phyloP scores from a whole-genome alignment of 75 land plant genomes.

The Sequoiadendron giganteum region DNA sequence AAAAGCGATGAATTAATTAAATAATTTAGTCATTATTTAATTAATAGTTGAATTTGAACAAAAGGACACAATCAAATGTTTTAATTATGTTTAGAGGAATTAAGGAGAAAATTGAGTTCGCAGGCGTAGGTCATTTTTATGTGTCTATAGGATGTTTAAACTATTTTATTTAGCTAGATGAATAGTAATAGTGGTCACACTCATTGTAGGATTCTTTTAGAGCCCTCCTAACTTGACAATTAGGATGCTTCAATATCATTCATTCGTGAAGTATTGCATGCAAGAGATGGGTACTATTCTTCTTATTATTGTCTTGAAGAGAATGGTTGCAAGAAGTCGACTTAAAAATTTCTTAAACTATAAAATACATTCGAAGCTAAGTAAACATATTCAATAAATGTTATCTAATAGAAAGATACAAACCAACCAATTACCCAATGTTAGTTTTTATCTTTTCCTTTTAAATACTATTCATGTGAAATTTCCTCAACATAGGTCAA shows the following conservation, averaged over 20 bases:
- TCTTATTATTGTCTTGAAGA: background rate
- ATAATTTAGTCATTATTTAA: too few species aligned
- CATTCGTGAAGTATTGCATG: constrained; percentile 11
- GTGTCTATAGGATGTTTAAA: too few species aligned
- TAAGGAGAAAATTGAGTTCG: too few species aligned
- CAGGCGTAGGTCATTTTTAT: too few species aligned
- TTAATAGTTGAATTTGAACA: too few species aligned
- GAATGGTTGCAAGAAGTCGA: too few species aligned
- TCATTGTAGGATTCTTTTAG: constrained; percentile 34
- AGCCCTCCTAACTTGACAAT: constrained; percentile 59
- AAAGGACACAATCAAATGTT: too few species aligned
- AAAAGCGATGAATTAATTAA: too few species aligned
- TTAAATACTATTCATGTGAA: background rate
- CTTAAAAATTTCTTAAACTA: too few species aligned
- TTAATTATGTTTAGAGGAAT: too few species aligned
- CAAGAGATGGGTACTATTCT: background rate
- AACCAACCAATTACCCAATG: background rate
- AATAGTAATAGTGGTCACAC: too few species aligned
- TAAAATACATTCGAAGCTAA: background rate
- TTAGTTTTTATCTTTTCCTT: background rate
- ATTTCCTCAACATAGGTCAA: background rate
- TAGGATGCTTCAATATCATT: constrained; percentile 41
- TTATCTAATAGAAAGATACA: background rate
- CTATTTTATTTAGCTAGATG: too few species aligned
- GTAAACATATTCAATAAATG: background rate